Evolutionary conservation across 139 green algal genomes (phyloP).

Genomic region (Coelastrella sp.): DNA sequence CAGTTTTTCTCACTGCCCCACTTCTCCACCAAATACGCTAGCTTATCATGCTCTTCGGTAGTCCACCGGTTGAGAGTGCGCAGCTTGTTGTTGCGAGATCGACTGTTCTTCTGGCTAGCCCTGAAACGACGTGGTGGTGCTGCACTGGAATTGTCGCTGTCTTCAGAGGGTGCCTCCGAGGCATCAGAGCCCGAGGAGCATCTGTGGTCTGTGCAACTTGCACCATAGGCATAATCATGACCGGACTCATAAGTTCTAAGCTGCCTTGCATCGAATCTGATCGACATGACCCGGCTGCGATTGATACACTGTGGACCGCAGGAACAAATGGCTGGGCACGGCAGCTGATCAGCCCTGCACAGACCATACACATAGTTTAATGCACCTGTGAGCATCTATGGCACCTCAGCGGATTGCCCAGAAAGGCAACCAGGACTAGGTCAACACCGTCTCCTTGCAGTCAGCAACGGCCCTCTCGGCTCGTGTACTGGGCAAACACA

Average conservation of each 20-base stretch:
- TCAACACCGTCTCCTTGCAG: background rate
- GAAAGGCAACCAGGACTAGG: background rate
- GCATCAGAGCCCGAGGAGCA: constrained; percentile 2
- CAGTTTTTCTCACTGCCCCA: constrained; percentile 55
- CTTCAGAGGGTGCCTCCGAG: constrained; percentile 14
- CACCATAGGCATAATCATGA: background rate
- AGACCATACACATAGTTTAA: background rate
- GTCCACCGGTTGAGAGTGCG: constrained; percentile 53
- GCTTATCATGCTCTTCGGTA: constrained; percentile 47
- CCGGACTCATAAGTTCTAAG: background rate
- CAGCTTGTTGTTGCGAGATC: constrained; percentile 19
- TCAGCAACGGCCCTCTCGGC: background rate
- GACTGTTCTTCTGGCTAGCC: constrained; percentile 8
- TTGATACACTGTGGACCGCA: background rate
- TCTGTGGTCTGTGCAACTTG: background rate
- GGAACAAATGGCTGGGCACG: background rate
- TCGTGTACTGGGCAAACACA: background rate
- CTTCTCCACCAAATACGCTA: constrained; percentile 41
- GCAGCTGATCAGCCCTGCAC: background rate
- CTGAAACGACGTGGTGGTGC: constrained; percentile 19
- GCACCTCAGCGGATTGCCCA: background rate
- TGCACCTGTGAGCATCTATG: background rate
- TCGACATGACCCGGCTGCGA: background rate
- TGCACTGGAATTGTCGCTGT: constrained; percentile 25
- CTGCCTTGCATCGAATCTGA: background rate